Evolutionary conservation across 352 stramenopile genomes (phyloP).

Genomic region (Phytophthora nicotianae): DNA sequence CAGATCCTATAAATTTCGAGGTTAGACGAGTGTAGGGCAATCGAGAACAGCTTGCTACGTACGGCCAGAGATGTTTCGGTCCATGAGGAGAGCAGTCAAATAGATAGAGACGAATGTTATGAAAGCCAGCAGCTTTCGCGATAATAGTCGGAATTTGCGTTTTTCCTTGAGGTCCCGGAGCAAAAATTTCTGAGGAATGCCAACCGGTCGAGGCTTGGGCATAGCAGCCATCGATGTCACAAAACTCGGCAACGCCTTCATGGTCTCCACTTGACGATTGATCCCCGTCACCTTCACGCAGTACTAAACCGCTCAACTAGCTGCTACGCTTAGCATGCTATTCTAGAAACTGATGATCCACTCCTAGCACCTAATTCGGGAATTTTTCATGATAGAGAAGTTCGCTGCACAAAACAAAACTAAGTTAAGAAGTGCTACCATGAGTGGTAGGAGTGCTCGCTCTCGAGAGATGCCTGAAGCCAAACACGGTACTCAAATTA

Average conservation of each 20-base stretch:
- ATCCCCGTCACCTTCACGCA: neutral
- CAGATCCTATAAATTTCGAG: slow-evolving; percentile 41
- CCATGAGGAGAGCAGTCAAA: slow-evolving; percentile 58
- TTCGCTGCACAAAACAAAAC: neutral
- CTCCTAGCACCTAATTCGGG: neutral
- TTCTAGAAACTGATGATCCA: slow-evolving; percentile 15
- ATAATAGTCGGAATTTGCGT: slow-evolving; percentile 68
- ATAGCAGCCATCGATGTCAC: slow-evolving; percentile 25
- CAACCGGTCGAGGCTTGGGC: slow-evolving; percentile 18
- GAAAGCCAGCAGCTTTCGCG: slow-evolving; percentile 66
- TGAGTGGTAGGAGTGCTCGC: neutral
- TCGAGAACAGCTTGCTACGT: slow-evolving; percentile 21
- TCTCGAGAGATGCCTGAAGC: neutral
- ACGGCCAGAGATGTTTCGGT: slow-evolving; percentile 77
- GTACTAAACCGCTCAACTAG: neutral
- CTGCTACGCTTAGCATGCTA: slow-evolving; percentile 7
- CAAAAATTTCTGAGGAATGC: slow-evolving; percentile 59
- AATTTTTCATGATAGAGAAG: neutral
- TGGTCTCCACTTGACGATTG: slow-evolving; percentile 19
- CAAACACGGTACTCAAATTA: neutral
- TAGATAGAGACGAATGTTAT: slow-evolving; percentile 74
- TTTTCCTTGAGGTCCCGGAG: slow-evolving; percentile 70
- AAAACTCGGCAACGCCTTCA: slow-evolving; percentile 55
- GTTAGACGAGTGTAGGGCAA: neutral
- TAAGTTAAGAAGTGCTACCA: neutral